Evolutionary conservation across 2,329 filamentous ascomycete species (phyloP).

Genomic region (Ambrosiella xylebori): DNA sequence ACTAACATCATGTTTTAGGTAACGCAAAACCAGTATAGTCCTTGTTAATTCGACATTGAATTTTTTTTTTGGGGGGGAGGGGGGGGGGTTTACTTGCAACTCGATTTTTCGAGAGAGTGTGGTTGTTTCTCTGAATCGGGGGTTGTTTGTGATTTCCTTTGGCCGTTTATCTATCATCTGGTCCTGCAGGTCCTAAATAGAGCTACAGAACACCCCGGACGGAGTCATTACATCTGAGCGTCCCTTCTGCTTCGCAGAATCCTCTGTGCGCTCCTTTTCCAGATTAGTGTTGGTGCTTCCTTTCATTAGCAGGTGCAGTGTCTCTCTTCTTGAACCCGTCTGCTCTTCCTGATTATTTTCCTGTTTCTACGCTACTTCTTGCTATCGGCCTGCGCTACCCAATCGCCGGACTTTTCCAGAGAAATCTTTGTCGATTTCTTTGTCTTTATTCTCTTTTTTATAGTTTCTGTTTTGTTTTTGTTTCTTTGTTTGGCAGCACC

Average conservation of each 20-base stretch:
- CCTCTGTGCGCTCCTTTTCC: slow-evolving; percentile 5
- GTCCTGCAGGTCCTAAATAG: not conserved
- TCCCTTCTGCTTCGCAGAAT: slow-evolving; percentile 1
- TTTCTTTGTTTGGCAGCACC: not conserved
- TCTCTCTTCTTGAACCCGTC: not conserved
- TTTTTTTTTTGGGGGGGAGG: no score
- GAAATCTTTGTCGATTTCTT: not conserved
- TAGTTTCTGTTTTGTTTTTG: slow-evolving; percentile 3
- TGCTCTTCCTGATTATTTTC: not conserved
- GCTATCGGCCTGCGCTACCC: no score
- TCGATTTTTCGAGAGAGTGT: no score
- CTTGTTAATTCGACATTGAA: no score
- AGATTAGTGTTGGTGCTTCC: not conserved
- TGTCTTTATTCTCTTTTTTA: not conserved
- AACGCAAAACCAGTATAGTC: no score
- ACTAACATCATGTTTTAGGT: no score
- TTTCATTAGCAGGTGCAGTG: not conserved
- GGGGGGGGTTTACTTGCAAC: no score
- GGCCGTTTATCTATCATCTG: not conserved
- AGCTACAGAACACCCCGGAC: not conserved
- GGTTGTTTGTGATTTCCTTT: not conserved
- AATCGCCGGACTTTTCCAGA: not conserved
- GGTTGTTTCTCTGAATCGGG: no score
- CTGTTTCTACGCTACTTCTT: no score
- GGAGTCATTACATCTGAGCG: slow-evolving; percentile 2